Percentiles rank a stretch among this genome's conserved stretches.
Evolutionary conservation across 1,284 basidiomycete genomes (phyloP).

Genomic region (Chondrostereum purpureum): DNA sequence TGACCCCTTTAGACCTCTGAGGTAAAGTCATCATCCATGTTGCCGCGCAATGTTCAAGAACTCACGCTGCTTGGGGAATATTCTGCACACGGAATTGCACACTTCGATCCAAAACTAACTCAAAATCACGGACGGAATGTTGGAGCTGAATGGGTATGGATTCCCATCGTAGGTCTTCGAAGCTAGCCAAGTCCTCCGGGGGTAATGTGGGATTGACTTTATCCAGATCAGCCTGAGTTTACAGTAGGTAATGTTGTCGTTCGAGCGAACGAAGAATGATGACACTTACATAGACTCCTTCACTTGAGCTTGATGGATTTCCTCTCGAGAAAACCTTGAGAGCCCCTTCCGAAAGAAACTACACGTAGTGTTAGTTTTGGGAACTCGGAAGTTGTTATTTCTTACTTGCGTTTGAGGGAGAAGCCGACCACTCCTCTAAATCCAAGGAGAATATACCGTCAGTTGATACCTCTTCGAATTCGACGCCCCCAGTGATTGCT

Average conservation of each 20-base stretch:
- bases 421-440: slow-evolving; percentile 21
- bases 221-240: slow-evolving; percentile 38
- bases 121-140: slow-evolving; percentile 43
- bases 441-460: slow-evolving; percentile 50
- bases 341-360: too few relatives aligned
- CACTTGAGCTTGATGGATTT: too few relatives aligned
- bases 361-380: too few relatives aligned
- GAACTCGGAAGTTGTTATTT: too few relatives aligned
- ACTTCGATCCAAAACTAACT: slow-evolving; percentile 49
- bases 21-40: not conserved
- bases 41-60: slow-evolving; percentile 2
- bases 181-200: slow-evolving; percentile 31
- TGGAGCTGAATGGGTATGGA: slow-evolving; percentile 39
- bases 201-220: slow-evolving; percentile 44
- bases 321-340: too few relatives aligned
- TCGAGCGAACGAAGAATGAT: too few relatives aligned
- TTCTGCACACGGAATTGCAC: slow-evolving; percentile 54
- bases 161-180: slow-evolving; percentile 32
- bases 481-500: slow-evolving; percentile 41
- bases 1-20: slow-evolving; percentile 22
- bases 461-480: slow-evolving; percentile 62
- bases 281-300: too few relatives aligned
- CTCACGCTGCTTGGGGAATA: slow-evolving; percentile 41
- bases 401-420: too few relatives aligned
- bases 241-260: too few relatives aligned